Evolutionary conservation across 2,329 filamentous ascomycete species (phyloP).

Genomic region (Penicillium sp.): DNA sequence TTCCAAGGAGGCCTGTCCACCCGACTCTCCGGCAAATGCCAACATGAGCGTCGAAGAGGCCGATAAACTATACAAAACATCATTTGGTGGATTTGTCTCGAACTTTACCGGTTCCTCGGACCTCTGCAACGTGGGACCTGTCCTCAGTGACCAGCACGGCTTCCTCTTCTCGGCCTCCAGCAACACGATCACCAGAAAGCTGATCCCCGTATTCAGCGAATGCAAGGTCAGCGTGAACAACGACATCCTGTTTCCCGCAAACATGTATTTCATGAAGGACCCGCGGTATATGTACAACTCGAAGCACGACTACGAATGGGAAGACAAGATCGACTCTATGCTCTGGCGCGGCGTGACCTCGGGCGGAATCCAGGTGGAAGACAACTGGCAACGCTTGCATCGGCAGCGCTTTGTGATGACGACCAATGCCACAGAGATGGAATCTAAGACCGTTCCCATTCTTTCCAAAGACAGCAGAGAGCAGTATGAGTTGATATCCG

Average conservation of each 20-base stretch:
- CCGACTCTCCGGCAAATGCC: slow-evolving; percentile 52
- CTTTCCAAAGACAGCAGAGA: slow-evolving; percentile 23
- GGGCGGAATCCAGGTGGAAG: slow-evolving; percentile 51
- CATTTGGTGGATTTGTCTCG: slow-evolving; percentile 55
- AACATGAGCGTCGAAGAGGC: slow-evolving; percentile 42
- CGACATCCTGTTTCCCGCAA: slow-evolving; percentile 63
- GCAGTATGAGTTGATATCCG: slow-evolving; percentile 4
- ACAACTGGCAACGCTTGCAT: slow-evolving; percentile 38
- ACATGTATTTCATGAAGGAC: slow-evolving; percentile 60
- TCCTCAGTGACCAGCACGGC: slow-evolving; percentile 59
- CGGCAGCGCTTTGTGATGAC: slow-evolving; percentile 37
- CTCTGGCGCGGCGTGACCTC: slow-evolving; percentile 64
- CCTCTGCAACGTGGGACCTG: slow-evolving; percentile 62
- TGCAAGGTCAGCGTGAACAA: slow-evolving; percentile 66
- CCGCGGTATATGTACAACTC: slow-evolving; percentile 55
- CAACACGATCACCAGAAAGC: slow-evolving; percentile 27
- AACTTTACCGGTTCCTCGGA: slow-evolving; percentile 59
- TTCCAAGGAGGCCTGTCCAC: slow-evolving; percentile 53
- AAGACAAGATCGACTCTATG: slow-evolving; percentile 51
- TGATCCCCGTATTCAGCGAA: slow-evolving; percentile 63
- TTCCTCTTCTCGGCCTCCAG: slow-evolving; percentile 57
- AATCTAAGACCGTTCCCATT: slow-evolving; percentile 22
- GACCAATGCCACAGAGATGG: slow-evolving; percentile 33
- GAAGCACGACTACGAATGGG: slow-evolving; percentile 54
- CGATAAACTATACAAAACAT: slow-evolving; percentile 49